These are phyloP conservation scores for Phaeosphaeriaceae sp. DNA, from an alignment of 2,329 filamentous ascomycete species.

Conservation along the genomic window DNA sequence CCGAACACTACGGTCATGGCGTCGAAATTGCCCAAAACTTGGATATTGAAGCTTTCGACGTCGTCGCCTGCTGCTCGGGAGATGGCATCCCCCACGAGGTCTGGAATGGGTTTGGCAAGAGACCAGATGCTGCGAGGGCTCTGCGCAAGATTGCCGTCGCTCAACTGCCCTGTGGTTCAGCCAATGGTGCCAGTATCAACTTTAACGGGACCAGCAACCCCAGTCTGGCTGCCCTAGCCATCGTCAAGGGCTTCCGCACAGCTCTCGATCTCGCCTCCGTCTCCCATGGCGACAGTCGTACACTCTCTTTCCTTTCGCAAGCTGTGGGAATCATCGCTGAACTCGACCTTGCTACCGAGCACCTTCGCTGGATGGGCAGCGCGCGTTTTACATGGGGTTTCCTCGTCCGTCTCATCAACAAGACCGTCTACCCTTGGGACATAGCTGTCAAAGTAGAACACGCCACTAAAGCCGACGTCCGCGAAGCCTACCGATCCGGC, in stretches of 20 bases:
- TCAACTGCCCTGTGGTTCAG: conserved; percentile 89
- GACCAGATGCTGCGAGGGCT: conserved; percentile 75
- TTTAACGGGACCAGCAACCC: conserved; percentile 80
- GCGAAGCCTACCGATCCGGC: conserved; percentile 68
- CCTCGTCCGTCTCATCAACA: conserved; percentile 74
- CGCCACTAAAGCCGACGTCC: conserved; percentile 75
- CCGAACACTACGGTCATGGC: conserved; percentile 77
- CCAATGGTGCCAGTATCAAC: conserved; percentile 93
- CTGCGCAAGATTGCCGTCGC: conserved; percentile 79
- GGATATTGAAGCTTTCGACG: conserved; percentile 81
- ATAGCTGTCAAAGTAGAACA: conserved; percentile 84
- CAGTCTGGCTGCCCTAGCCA: conserved; percentile 76
- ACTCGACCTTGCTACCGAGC: conserved; percentile 85
- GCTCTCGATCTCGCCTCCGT: conserved; percentile 86
- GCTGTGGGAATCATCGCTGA: conserved; percentile 90
- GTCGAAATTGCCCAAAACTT: conserved; percentile 75
- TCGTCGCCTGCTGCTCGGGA: conserved; percentile 86
- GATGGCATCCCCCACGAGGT: conserved; percentile 92
- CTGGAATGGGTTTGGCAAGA: conserved; percentile 87
- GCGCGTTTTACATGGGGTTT: conserved; percentile 86
- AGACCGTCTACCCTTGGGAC: conserved; percentile 86
- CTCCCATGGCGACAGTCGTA: conserved; percentile 77
- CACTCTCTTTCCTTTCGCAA: conserved; percentile 89
- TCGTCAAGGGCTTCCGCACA: conserved; percentile 87
- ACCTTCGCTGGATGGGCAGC: conserved; percentile 91